Percentiles rank a stretch among this genome's conserved stretches.
Conservation (phyloP, 805 yeast genomes). For the Wickerhamomyces pijperi region DNA sequence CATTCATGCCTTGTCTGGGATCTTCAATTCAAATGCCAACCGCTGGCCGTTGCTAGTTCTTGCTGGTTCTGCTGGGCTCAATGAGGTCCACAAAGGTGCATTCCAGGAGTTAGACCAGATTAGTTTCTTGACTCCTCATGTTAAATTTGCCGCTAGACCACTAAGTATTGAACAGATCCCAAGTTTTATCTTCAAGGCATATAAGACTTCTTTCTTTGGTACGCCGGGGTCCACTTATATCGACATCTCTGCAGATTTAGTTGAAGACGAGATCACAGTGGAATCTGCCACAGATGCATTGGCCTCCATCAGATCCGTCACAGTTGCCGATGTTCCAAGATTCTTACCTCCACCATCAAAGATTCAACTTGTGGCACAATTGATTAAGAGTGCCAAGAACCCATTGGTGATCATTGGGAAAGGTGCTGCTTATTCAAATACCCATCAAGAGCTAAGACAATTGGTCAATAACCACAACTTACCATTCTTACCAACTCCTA, state of each 20-base stretch:
- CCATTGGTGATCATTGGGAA: slow-evolving; percentile 58
- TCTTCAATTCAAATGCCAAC: slow-evolving; percentile 50
- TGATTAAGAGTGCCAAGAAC: slow-evolving; percentile 24
- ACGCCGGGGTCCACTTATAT: slow-evolving; percentile 52
- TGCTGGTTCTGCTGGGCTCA: slow-evolving; percentile 49
- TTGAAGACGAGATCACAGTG: slow-evolving; percentile 17
- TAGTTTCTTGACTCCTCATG: slow-evolving; percentile 31
- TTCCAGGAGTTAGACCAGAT: slow-evolving; percentile 67
- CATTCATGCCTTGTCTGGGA: slow-evolving; percentile 56
- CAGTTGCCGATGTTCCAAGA: slow-evolving; percentile 17
- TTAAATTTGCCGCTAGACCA: slow-evolving; percentile 42
- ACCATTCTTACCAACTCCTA: slow-evolving; percentile 63
- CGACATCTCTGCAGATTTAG: slow-evolving; percentile 54
- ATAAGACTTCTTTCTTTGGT: slow-evolving; percentile 32
- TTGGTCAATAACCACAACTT: slow-evolving; percentile 32
- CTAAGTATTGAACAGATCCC: slow-evolving; percentile 25
- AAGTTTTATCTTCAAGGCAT: slow-evolving; percentile 32
- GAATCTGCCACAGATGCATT: slow-evolving; percentile 1
- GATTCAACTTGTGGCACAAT: slow-evolving; percentile 24
- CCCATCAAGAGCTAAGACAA: slow-evolving; percentile 26
- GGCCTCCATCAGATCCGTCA: slow-evolving; percentile 4
- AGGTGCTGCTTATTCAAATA: slow-evolving; percentile 43
- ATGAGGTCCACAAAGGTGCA: slow-evolving; percentile 44
- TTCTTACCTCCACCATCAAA: slow-evolving; percentile 24
- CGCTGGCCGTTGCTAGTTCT: slow-evolving; percentile 56